Conservation (phyloP, 2,329 filamentous ascomycete species). For the Sodiomyces alkalinus region DNA sequence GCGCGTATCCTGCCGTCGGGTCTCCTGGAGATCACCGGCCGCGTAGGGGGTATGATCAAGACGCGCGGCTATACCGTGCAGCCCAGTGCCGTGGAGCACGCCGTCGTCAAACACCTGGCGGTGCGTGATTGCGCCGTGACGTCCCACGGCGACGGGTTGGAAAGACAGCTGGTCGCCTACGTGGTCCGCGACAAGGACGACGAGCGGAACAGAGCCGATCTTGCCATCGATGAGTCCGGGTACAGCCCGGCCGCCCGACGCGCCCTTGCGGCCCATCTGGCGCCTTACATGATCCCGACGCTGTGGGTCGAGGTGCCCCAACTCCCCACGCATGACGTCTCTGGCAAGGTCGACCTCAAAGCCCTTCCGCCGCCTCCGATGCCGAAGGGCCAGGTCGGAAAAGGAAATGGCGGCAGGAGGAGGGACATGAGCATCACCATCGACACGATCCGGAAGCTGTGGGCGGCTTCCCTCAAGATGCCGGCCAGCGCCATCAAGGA, state of each 20-base stretch:
- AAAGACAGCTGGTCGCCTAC: constrained; percentile 63
- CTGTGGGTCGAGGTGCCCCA: constrained; percentile 60
- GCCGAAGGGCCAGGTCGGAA: constrained; percentile 41
- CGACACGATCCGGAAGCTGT: constrained; percentile 53
- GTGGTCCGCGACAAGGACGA: constrained; percentile 52
- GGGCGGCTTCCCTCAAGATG: constrained; percentile 57
- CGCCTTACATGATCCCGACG: constrained; percentile 72
- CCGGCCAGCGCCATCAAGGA: constrained; percentile 45
- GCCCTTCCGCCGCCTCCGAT: constrained; percentile 49
- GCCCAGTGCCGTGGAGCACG: constrained; percentile 60
- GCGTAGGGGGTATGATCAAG: constrained; percentile 70
- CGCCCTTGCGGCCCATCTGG: constrained; percentile 48
- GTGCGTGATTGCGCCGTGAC: constrained; percentile 58
- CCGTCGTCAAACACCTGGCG: constrained; percentile 53
- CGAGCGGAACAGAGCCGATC: constrained; percentile 37
- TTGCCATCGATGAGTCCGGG: constrained; percentile 55
- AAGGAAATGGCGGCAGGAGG: no score
- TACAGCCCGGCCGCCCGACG: constrained; percentile 56
- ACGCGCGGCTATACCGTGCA: constrained; percentile 66
- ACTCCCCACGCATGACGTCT: constrained; percentile 63
- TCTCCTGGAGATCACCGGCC: constrained; percentile 58
- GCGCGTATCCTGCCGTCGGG: constrained; percentile 53
- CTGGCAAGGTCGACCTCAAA: constrained; percentile 64
- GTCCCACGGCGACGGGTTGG: constrained; percentile 60
- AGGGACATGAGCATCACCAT: no score